Evolutionary conservation across 2,329 filamentous ascomycete species (phyloP).

Genomic region (Berkeleyomyces basicola): DNA sequence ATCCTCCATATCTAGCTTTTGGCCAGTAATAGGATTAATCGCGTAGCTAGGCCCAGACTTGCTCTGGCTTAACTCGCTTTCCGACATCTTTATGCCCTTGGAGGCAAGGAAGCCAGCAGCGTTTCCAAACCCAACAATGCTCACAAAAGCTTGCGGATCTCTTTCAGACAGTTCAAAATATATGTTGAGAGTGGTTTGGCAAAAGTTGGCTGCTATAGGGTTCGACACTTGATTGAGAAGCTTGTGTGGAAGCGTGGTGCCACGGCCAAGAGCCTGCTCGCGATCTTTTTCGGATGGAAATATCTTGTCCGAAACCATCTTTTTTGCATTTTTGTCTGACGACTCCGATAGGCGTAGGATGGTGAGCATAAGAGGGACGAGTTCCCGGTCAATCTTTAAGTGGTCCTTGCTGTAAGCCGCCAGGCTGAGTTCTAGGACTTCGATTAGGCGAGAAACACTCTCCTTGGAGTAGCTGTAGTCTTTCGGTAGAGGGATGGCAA

Average conservation of each 20-base stretch:
- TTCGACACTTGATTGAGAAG: constrained; percentile 66
- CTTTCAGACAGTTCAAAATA: constrained; percentile 78
- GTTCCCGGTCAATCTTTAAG: constrained; percentile 9
- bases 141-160: constrained; percentile 63
- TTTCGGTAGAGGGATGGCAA: constrained; percentile 15
- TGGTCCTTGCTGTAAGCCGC: constrained; percentile 9
- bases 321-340: constrained; percentile 22
- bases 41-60: constrained; percentile 23
- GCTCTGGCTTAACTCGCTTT: constrained; percentile 11
- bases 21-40: constrained; percentile 77
- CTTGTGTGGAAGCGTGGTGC: constrained; percentile 55
- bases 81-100: constrained; percentile 23
- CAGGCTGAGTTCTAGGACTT: constrained; percentile 6
- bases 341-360: constrained; percentile 14
- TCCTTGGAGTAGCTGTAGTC: constrained; percentile 13
- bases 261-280: constrained; percentile 57
- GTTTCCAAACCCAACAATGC: constrained; percentile 88
- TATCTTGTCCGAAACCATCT: constrained; percentile 47
- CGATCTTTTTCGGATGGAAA: constrained; percentile 67
- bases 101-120: constrained; percentile 71
- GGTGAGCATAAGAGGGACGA: constrained; percentile 11
- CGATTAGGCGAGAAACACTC: constrained; percentile 1
- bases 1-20: constrained; percentile 54
- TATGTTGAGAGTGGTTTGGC: constrained; percentile 58
- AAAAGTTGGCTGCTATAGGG: constrained; percentile 51